These are phyloP conservation scores for Pseudogymnoascus sp. DNA, from an alignment of 2,329 filamentous ascomycete genomes.

Conservation along the genomic window DNA sequence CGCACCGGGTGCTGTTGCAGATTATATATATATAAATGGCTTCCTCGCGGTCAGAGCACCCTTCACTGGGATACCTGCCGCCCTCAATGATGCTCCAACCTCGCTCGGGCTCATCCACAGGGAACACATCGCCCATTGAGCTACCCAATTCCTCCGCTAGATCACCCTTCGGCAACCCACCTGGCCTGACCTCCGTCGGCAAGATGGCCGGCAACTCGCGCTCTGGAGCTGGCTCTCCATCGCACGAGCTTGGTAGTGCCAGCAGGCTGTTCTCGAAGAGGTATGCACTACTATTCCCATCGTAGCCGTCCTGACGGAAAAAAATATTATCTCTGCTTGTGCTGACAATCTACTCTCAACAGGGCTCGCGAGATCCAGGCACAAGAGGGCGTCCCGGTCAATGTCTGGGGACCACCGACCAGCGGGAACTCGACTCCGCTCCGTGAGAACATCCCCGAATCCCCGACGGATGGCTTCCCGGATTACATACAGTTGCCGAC, in stretches of 20 bases:
- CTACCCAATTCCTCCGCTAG: conserved; percentile 54
- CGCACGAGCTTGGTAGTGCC: conserved; percentile 66
- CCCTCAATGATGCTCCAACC: conserved; percentile 28
- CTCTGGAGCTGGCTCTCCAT: conserved; percentile 90
- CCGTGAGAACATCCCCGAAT: conserved; percentile 95
- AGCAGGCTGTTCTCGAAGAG: conserved; percentile 82
- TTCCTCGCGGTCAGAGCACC: conserved; percentile 75
- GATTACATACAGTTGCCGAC: conserved; percentile 70
- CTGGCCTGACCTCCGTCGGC: conserved; percentile 47
- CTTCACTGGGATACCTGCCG: conserved; percentile 71
- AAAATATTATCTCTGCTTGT: neutral
- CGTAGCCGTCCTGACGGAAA: neutral
- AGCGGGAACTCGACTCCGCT: conserved; percentile 94
- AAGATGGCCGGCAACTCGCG: conserved; percentile 55
- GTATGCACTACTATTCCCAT: conserved; percentile 42
- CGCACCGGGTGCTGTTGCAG: conserved; percentile 26
- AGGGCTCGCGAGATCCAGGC: conserved; percentile 95
- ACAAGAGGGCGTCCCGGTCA: conserved; percentile 73
- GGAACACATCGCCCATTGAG: conserved; percentile 74
- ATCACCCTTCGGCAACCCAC: conserved; percentile 63
- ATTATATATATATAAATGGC: conserved; percentile 84
- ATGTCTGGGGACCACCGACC: conserved; percentile 88
- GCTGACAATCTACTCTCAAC: conserved; percentile 18
- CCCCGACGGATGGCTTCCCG: conserved; percentile 89
- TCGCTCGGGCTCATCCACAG: conserved; percentile 65